Percentiles rank a stretch among this genome's conserved stretches.
Evolutionary conservation across 2,329 filamentous ascomycete genomes (phyloP).

Genomic region (Seiridium unicorne): DNA sequence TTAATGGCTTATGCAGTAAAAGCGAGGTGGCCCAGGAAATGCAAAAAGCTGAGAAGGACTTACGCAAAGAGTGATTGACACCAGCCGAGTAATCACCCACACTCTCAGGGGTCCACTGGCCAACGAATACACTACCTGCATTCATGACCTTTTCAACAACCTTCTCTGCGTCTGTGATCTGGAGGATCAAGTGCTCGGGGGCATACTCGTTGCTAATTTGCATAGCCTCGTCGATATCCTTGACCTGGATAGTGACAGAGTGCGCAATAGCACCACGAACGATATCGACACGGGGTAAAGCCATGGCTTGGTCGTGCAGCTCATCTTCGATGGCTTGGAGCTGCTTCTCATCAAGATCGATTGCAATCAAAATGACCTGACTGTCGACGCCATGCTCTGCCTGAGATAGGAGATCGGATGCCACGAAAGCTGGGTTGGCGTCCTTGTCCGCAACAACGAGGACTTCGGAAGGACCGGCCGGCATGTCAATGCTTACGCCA

Average conservation of each 20-base stretch:
- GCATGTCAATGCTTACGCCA: slow-evolving; percentile 96
- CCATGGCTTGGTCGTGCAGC: slow-evolving; percentile 81
- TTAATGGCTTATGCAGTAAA: not conserved
- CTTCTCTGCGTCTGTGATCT: slow-evolving; percentile 73
- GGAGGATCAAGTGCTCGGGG: slow-evolving; percentile 93
- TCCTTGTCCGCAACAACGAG: slow-evolving; percentile 90
- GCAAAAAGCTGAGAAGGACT: slow-evolving; percentile 38
- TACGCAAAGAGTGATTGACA: slow-evolving; percentile 96
- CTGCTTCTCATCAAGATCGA: slow-evolving; percentile 72
- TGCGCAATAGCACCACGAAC: slow-evolving; percentile 87
- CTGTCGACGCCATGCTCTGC: slow-evolving; percentile 96
- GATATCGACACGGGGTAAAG: slow-evolving; percentile 87
- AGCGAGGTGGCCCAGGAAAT: not conserved
- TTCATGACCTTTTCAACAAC: slow-evolving; percentile 82
- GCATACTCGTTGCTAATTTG: slow-evolving; percentile 89
- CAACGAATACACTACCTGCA: slow-evolving; percentile 93
- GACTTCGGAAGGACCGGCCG: slow-evolving; percentile 92
- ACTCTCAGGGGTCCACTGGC: slow-evolving; percentile 94
- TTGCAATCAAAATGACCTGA: slow-evolving; percentile 87
- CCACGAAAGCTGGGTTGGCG: slow-evolving; percentile 91
- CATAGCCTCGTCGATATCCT: slow-evolving; percentile 71
- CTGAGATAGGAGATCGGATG: slow-evolving; percentile 90
- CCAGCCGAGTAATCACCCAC: slow-evolving; percentile 98
- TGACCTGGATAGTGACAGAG: slow-evolving; percentile 81
- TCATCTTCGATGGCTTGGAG: slow-evolving; percentile 87